Conservation (phyloP, 2,329 filamentous ascomycete species). For the Thielaviopsis ethacetica region DNA sequence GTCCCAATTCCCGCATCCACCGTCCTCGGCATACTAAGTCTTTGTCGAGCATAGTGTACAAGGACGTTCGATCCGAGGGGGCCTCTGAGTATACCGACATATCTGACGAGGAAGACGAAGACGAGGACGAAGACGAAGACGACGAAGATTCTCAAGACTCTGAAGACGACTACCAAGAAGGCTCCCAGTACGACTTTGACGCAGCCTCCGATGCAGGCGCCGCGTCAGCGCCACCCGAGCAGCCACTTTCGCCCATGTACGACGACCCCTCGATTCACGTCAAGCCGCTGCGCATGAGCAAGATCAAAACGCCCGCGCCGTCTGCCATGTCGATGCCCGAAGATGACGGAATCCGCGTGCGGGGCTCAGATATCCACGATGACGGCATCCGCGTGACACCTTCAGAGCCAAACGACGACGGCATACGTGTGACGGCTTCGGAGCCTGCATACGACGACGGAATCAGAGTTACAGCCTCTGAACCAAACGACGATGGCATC, state of each 20-base stretch:
- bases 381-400: constrained; percentile 18
- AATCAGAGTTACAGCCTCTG: background rate
- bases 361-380: constrained; percentile 12
- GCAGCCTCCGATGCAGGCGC: background rate
- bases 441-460: constrained; percentile 12
- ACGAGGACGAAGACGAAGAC: background rate
- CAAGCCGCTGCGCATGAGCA: constrained; percentile 5
- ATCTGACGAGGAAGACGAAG: background rate
- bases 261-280: constrained; percentile 7
- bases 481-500: constrained; percentile 1
- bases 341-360: constrained; percentile 17
- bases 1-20: background rate
- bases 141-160: background rate
- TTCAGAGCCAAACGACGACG: background rate
- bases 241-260: background rate
- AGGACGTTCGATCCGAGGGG: background rate
- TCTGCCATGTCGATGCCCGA: background rate
- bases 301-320: background rate
- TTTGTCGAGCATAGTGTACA: constrained; percentile 7
- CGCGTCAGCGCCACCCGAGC: background rate
- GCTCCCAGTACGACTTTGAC: background rate
- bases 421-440: background rate
- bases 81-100: background rate
- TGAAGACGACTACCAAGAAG: background rate
- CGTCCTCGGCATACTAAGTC: constrained; percentile 7